Evolutionary conservation across 805 yeast species (phyloP).

Genomic region (Ogataea dorogensis): DNA sequence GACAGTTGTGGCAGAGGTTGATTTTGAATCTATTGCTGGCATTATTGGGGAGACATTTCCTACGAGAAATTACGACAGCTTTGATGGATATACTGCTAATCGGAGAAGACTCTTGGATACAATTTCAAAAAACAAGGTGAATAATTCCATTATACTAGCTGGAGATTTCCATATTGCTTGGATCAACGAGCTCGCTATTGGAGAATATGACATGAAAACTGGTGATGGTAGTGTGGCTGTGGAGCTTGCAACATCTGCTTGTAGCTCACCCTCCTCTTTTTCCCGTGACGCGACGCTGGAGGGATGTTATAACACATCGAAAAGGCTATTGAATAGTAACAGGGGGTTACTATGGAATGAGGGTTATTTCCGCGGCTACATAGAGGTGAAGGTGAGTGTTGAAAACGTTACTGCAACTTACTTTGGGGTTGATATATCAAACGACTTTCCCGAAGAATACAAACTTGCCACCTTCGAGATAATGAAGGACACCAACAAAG

Average conservation of each 20-base stretch:
- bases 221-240: conserved; percentile 27
- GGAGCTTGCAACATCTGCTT: conserved; percentile 26
- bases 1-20: conserved; percentile 19
- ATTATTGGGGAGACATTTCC: conserved; percentile 22
- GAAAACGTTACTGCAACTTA: conserved; percentile 5
- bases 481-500: neutral
- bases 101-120: conserved; percentile 22
- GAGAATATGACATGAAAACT: conserved; percentile 17
- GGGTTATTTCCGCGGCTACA: conserved; percentile 19
- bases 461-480: conserved; percentile 14
- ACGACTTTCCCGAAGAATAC: conserved; percentile 9
- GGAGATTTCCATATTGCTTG: conserved; percentile 31
- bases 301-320: conserved; percentile 14
- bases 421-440: conserved; percentile 16
- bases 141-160: conserved; percentile 21
- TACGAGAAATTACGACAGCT: conserved; percentile 24
- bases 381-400: conserved; percentile 9
- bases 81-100: conserved; percentile 29
- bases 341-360: conserved; percentile 18
- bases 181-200: conserved; percentile 21
- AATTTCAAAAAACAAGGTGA: conserved; percentile 13
- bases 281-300: conserved; percentile 10
- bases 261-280: conserved; percentile 27
- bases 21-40: conserved; percentile 19
- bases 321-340: conserved; percentile 11